Evolutionary conservation across 192 early-diverging fungal genomes (phyloP).

Genomic region (Glomus cerebriforme): DNA sequence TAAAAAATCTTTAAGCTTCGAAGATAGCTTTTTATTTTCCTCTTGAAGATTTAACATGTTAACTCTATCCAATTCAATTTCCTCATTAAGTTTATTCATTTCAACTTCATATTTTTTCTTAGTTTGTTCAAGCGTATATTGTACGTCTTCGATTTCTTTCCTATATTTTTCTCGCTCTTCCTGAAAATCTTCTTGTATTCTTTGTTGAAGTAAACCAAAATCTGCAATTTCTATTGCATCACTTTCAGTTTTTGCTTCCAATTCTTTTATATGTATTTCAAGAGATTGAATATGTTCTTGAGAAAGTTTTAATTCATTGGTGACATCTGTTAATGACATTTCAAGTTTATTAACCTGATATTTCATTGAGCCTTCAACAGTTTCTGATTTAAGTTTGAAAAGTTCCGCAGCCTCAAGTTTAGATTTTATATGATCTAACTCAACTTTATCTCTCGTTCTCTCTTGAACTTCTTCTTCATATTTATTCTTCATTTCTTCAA

Average conservation of each 20-base stretch:
- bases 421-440: slow-evolving; percentile 53
- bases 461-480: slow-evolving; percentile 66
- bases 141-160: slow-evolving; percentile 76
- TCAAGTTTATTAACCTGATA: slow-evolving; percentile 72
- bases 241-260: slow-evolving; percentile 79
- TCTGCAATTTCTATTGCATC: slow-evolving; percentile 70
- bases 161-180: slow-evolving; percentile 69
- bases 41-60: slow-evolving; percentile 69
- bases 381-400: slow-evolving; percentile 73
- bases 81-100: slow-evolving; percentile 73
- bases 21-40: slow-evolving; percentile 67
- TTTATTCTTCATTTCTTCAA: slow-evolving; percentile 62
- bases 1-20: slow-evolving; percentile 60
- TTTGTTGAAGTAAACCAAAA: slow-evolving; percentile 65
- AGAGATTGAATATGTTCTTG: slow-evolving; percentile 67
- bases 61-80: slow-evolving; percentile 77
- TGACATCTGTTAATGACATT: slow-evolving; percentile 62
- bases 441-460: slow-evolving; percentile 56
- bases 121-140: slow-evolving; percentile 67
- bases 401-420: slow-evolving; percentile 71
- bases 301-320: slow-evolving; percentile 58
- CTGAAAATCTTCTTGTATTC: slow-evolving; percentile 76
- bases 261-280: slow-evolving; percentile 71
- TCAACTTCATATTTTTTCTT: slow-evolving; percentile 86
- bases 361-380: slow-evolving; percentile 64